Base-by-base conservation (phyloP, 2,329 filamentous ascomycete genomes). In the Beauveria asiatica region DNA sequence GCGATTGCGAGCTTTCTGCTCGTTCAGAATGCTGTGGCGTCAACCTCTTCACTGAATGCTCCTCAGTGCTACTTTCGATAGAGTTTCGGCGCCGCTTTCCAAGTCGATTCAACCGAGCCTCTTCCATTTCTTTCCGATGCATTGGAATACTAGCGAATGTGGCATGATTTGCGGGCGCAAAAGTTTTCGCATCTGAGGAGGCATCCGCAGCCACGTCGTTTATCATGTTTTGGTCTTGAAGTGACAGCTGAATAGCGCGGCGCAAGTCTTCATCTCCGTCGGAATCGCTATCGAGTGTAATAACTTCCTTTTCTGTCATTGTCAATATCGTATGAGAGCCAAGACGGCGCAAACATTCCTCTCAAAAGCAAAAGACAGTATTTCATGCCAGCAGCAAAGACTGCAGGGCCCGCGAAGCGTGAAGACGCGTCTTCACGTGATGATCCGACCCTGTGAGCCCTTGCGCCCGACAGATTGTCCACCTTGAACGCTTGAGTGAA, bases 51-150 rank as follows among this genome's bases (percentile, higher is more conserved):
- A n/a, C 30, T 21, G 42, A 30, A 49, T 42, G 49, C 41, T 50
- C 52, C 33, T 44, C 37, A 3, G 33, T 41, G 19, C 49, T 48
- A 13, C 59, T 25, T 23, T 57, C 48, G 33, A 62, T 52, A 41
- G 64, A 53, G 30, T 64, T 60, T 49, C 70, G 67, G 52, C 64
- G 68, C 41, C 70, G 81, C 71, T 92, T 89, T 48, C 80, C 79
- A 44, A 85, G 72, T 65, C 92, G 82, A 23, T 84, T 86, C 16
- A 96, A 80, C 45, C 93, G 85, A 70, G 95, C 91, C 67, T 86
- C 79, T 71, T 97, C 93, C 90, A 96, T 94, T 57, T 84, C 82
- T 72, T 86, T 90, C 41, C 92, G 83, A 74, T 96, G 83, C 1
- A 96, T 73, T 3, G 81, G 80, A 5, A 81, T 68, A 0, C 84